Evolutionary conservation across 2,329 filamentous ascomycete genomes (phyloP).

Genomic region (Pezicula neosporulosa): DNA sequence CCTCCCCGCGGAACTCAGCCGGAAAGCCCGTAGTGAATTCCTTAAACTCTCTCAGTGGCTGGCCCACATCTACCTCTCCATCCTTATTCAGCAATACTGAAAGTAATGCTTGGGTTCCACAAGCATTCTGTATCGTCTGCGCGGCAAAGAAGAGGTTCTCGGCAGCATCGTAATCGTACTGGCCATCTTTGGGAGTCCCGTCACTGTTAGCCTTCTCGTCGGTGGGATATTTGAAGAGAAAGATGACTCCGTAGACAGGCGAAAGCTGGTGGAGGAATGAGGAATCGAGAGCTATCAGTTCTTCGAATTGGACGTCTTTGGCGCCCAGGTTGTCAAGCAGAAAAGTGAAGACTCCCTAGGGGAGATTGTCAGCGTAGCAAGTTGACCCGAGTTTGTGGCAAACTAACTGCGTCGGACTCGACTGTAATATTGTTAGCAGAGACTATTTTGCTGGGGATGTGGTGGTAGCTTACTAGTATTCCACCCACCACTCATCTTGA

Average conservation of each 20-base stretch:
- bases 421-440: constrained; percentile 42
- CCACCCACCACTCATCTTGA: constrained; percentile 77
- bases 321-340: constrained; percentile 91
- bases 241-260: constrained; percentile 92
- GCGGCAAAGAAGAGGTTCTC: constrained; percentile 88
- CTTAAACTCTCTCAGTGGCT: constrained; percentile 62
- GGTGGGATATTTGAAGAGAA: constrained; percentile 95
- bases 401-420: constrained; percentile 86
- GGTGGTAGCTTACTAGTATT: constrained; percentile 67
- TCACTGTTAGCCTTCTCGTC: constrained; percentile 57
- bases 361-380: constrained; percentile 15
- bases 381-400: constrained; percentile 4
- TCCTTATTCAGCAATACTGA: constrained; percentile 88
- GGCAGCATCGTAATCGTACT: constrained; percentile 71
- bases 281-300: constrained; percentile 84
- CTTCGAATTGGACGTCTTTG: constrained; percentile 93
- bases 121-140: constrained; percentile 98
- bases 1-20: constrained; percentile 63
- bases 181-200: constrained; percentile 69
- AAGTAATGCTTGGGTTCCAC: constrained; percentile 91
- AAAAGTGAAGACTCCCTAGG: constrained; percentile 89
- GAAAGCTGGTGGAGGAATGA: constrained; percentile 67
- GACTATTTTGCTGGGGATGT: constrained; percentile 10
- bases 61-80: constrained; percentile 56
- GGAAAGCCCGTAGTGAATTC: constrained; percentile 70